Evolutionary conservation across 1,139 yeast genomes (phyloP), one percentile per base, ranked within the genome.

Genomic region (Pichia sp.): DNA sequence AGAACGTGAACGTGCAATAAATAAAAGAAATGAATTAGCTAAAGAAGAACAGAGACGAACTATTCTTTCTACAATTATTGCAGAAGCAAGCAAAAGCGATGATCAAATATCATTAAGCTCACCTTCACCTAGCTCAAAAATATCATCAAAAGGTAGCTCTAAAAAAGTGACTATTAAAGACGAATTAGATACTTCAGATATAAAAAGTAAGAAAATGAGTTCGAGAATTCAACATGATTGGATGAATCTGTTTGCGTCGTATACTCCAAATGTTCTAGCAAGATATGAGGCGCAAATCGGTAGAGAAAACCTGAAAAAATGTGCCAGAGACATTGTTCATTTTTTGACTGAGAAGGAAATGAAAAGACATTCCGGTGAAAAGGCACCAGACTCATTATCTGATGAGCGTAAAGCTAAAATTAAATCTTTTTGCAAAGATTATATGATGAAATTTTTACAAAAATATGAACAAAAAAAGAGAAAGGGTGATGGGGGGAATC

Each of bases 201-300:
- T 16, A 16, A 18, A 32, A 9, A 32, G 2, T 32, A 32, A 32
- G 6, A 32, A 32, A 11, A 3, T 7, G 6, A 32, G 22, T 9
- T 32, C 36, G 11, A 13, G 11, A n/a, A 13, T 35, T 13, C 38
- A 35, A 22, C 38, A 22, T 3, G 11, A 35, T 12, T 85, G 90
- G 89, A 73, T 74, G 22, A 71, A 68, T 43, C 65, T 75, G 30
- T 79, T 92, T 64, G 97, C 97, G 3, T 68, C 74, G 25, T 73
- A 79, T 58, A 85, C 92, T 20, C 97, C 97, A 4, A 89, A 89
- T 59, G 67, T 85, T 58, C 72, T 90, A 46, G 81, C 82, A 56
- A 78, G 78, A 56, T 80, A 83, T 62, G 84, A 80, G 55, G 63
- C 70, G 3, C 80, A 79, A 49, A 72, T 90, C 24, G 92, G 89